Conservation (phyloP, 2,329 filamentous ascomycete genomes). For the Colletotrichum shisoi region DNA sequence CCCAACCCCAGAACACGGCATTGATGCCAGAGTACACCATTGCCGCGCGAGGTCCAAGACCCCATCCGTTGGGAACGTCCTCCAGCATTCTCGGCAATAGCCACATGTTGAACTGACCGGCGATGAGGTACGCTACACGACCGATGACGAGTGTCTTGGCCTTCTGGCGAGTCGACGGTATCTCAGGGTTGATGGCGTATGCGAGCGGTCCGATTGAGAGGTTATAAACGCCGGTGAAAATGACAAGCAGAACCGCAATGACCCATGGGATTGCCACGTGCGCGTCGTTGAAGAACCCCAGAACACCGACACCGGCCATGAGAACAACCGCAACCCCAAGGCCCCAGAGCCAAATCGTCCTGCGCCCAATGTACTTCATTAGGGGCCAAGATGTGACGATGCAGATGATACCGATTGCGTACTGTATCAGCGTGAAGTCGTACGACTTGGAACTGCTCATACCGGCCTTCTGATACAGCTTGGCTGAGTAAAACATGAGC, state of each 20-base stretch:
- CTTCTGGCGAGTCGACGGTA: slow-evolving; percentile 42
- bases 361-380: slow-evolving; percentile 52
- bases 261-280: slow-evolving; percentile 44
- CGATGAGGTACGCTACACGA: slow-evolving; percentile 36
- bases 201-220: slow-evolving; percentile 51
- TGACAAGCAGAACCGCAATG: slow-evolving; percentile 50
- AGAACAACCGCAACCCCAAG: slow-evolving; percentile 48
- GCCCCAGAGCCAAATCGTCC: slow-evolving; percentile 54
- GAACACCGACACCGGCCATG: slow-evolving; percentile 50
- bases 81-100: slow-evolving; percentile 41
- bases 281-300: slow-evolving; percentile 43
- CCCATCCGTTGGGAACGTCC: slow-evolving; percentile 38
- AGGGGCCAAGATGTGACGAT: slow-evolving; percentile 55
- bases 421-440: slow-evolving; percentile 55
- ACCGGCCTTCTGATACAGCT: slow-evolving; percentile 60
- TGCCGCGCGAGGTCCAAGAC: slow-evolving; percentile 39
- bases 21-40: slow-evolving; percentile 40
- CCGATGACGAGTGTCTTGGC: slow-evolving; percentile 41
- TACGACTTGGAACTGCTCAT: slow-evolving; percentile 53
- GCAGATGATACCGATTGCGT: slow-evolving; percentile 53
- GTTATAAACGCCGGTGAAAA: slow-evolving; percentile 54
- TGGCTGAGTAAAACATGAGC: slow-evolving; percentile 62
- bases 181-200: slow-evolving; percentile 56
- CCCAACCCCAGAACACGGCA: slow-evolving; percentile 39
- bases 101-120: slow-evolving; percentile 41